These are phyloP conservation scores for Piromyces sp. DNA, from an alignment of 192 early-diverging fungal genomes.

Conservation along the genomic window DNA sequence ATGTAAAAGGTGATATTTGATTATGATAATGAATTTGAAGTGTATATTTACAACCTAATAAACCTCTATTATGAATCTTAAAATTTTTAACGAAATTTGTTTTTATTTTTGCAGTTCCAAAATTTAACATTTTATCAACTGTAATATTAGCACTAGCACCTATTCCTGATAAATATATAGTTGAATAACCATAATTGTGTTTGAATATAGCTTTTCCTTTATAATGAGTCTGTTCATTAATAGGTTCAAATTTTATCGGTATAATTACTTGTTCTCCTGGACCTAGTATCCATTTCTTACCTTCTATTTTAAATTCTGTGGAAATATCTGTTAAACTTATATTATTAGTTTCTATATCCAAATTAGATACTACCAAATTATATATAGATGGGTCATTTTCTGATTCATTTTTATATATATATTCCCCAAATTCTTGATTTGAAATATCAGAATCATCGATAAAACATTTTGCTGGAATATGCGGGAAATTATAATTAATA, in stretches of 20 bases:
- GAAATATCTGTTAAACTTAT: constrained; percentile 22
- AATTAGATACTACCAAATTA: constrained; percentile 25
- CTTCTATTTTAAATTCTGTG: constrained; percentile 27
- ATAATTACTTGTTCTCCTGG: constrained; percentile 30
- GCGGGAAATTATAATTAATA: not conserved
- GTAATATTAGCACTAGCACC: constrained; percentile 38
- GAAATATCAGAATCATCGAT: not conserved
- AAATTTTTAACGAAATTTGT: constrained; percentile 12
- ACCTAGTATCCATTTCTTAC: constrained; percentile 24
- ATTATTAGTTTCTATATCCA: constrained; percentile 34
- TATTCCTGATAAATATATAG: constrained; percentile 24
- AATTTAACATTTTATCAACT: constrained; percentile 23
- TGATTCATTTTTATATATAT: not conserved
- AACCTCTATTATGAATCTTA: constrained; percentile 28
- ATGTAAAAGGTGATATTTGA: constrained; percentile 6
- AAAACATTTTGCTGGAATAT: constrained; percentile 3
- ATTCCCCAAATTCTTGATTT: not conserved
- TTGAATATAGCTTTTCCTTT: constrained; percentile 29
- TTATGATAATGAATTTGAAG: not conserved
- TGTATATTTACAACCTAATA: constrained; percentile 15
- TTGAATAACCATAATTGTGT: constrained; percentile 26
- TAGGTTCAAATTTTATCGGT: constrained; percentile 37
- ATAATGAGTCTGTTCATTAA: constrained; percentile 35
- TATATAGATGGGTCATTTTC: not conserved
- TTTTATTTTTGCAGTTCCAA: constrained; percentile 29